Evolutionary conservation across 306 rosid species (phyloP).

Genomic region (Fragaria ananassa): DNA sequence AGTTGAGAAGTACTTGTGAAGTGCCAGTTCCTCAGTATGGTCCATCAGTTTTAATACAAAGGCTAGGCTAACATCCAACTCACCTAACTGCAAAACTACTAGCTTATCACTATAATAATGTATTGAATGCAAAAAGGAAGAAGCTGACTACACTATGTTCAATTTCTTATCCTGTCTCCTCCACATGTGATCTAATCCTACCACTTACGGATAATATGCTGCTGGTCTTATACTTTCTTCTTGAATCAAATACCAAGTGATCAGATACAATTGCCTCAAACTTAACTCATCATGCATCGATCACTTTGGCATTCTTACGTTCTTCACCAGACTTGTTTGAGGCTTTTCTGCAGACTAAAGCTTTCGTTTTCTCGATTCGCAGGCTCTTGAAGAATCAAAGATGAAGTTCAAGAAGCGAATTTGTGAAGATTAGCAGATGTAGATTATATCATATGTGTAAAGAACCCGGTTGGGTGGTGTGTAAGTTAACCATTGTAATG

Average conservation of each 20-base stretch:
- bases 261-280: slow-evolving; percentile 3
- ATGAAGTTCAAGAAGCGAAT: slow-evolving; percentile 19
- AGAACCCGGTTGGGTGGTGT: slow-evolving; percentile 13
- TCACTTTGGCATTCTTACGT: not conserved
- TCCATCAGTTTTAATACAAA: slow-evolving; percentile 16
- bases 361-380: slow-evolving; percentile 6
- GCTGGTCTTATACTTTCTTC: slow-evolving; percentile 27
- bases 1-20: slow-evolving; percentile 17
- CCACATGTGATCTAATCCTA: slow-evolving; percentile 36
- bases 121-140: slow-evolving; percentile 31
- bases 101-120: slow-evolving; percentile 14
- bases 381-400: slow-evolving; percentile 41
- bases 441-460: slow-evolving; percentile 4
- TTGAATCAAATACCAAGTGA: slow-evolving; percentile 29
- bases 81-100: slow-evolving; percentile 19
- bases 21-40: slow-evolving; percentile 21
- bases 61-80: slow-evolving; percentile 12
- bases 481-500: not conserved
- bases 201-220: slow-evolving; percentile 31
- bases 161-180: slow-evolving; percentile 41
- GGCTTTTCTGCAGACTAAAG: not conserved
- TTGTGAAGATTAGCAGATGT: slow-evolving; percentile 19
- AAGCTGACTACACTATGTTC: slow-evolving; percentile 29
- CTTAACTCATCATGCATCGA: not conserved
- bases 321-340: not conserved